Conservation (phyloP, 2,329 filamentous ascomycete genomes). For the Penicillium fuscoglaucum region DNA sequence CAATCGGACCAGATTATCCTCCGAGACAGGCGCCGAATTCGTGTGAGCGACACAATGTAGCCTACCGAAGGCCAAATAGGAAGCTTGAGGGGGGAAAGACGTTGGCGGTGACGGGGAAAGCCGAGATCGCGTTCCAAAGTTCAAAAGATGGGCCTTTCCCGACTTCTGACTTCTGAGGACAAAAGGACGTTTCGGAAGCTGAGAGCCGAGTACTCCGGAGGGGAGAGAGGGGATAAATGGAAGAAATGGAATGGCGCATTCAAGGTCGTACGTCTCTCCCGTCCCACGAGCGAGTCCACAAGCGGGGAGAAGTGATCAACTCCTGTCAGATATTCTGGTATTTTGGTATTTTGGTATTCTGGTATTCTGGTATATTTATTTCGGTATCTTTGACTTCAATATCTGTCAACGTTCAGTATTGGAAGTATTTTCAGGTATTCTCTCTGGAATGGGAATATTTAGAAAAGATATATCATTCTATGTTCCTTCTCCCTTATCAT, state of each 20-base stretch:
- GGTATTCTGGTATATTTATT: not conserved
- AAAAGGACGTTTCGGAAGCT: not conserved
- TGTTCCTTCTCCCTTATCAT: not conserved
- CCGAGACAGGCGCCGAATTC: slow-evolving; percentile 14
- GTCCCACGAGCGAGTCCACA: slow-evolving; percentile 9
- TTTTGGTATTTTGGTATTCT: not conserved
- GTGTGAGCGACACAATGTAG: slow-evolving; percentile 1
- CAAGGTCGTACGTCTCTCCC: slow-evolving; percentile 2
- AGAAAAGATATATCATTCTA: too few species aligned
- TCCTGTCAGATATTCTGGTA: not conserved
- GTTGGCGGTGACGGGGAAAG: not conserved
- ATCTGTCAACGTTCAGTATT: not conserved
- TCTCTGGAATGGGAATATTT: not conserved
- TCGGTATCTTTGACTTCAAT: not conserved
- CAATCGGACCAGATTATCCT: slow-evolving; percentile 25
- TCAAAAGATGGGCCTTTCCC: not conserved
- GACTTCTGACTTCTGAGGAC: not conserved
- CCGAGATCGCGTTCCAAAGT: slow-evolving; percentile 3
- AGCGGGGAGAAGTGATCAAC: slow-evolving; percentile 5
- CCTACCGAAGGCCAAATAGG: not conserved
- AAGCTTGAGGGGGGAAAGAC: not conserved
- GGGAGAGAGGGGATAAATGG: not conserved
- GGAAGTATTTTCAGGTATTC: not conserved
- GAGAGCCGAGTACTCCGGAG: slow-evolving; percentile 4
- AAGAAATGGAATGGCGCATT: slow-evolving; percentile 7